Percentiles rank a stretch among this genome's conserved stretches.
Conservation (phyloP, 2,329 filamentous ascomycete genomes). For the Decorospora gaudefroyi region DNA sequence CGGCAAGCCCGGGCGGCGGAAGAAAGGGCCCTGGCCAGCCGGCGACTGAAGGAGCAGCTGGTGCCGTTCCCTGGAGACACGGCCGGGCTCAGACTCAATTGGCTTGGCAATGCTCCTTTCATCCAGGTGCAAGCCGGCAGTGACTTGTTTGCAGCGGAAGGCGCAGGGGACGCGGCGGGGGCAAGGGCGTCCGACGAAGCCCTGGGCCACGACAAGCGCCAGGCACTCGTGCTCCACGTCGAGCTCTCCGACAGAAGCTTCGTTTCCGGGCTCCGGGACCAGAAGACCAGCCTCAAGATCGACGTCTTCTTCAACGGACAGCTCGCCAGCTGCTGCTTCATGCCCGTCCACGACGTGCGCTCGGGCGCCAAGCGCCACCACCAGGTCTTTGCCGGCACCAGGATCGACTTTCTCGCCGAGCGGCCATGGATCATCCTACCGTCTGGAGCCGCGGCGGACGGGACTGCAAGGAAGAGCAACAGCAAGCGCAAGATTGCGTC, state of each 20-base stretch:
- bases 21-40: slow-evolving; percentile 23
- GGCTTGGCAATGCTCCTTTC: slow-evolving; percentile 39
- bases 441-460: slow-evolving; percentile 29
- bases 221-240: slow-evolving; percentile 40
- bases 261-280: slow-evolving; percentile 22
- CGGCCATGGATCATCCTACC: slow-evolving; percentile 52
- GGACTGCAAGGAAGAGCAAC: slow-evolving; percentile 15
- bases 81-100: slow-evolving; percentile 31
- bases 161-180: neutral
- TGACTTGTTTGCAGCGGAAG: neutral
- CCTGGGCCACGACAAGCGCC: neutral
- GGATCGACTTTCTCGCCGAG: slow-evolving; percentile 49
- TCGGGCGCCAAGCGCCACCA: slow-evolving; percentile 23
- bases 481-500: slow-evolving; percentile 5
- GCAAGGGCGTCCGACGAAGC: neutral
- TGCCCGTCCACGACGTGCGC: slow-evolving; percentile 30
- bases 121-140: slow-evolving; percentile 35
- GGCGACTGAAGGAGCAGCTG: slow-evolving; percentile 29
- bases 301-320: slow-evolving; percentile 56
- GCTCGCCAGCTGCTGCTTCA: slow-evolving; percentile 42
- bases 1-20: slow-evolving; percentile 28
- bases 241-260: slow-evolving; percentile 41
- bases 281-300: slow-evolving; percentile 50
- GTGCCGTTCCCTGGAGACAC: slow-evolving; percentile 36
- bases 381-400: slow-evolving; percentile 47